Conservation (phyloP, 768 basidiomycete species). For the Agrocybe pediades region DNA sequence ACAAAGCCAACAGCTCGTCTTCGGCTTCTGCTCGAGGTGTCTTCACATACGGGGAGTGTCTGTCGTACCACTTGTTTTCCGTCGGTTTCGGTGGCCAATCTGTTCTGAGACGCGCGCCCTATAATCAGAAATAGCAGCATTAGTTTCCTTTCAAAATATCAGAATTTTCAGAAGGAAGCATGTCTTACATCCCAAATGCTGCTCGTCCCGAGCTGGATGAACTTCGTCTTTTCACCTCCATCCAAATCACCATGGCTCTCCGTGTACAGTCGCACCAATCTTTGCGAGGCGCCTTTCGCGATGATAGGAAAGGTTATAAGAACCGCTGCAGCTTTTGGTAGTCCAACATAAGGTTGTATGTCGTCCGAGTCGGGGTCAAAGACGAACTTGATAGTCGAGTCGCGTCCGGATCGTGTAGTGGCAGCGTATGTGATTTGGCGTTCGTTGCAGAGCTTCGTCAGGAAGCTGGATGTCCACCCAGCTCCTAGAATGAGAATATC, state of each 20-base stretch:
- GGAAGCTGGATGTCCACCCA: constrained; percentile 66
- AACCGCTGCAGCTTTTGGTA: constrained; percentile 57
- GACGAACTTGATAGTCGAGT: constrained; percentile 51
- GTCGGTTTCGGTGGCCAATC: constrained; percentile 6
- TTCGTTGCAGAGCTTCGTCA: constrained; percentile 51
- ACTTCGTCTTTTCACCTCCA: constrained; percentile 29
- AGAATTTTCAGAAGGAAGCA: neutral
- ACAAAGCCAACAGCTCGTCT: constrained; percentile 51
- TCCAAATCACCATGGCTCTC: constrained; percentile 17
- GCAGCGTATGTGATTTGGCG: constrained; percentile 45
- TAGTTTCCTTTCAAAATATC: neutral
- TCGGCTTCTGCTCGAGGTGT: constrained; percentile 54
- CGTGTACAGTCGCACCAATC: constrained; percentile 48
- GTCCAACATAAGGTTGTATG: constrained; percentile 38
- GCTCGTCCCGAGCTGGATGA: constrained; percentile 63
- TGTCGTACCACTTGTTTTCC: constrained; percentile 45
- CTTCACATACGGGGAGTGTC: constrained; percentile 46
- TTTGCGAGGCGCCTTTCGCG: constrained; percentile 43
- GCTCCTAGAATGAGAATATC: constrained; percentile 66
- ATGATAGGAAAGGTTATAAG: constrained; percentile 59
- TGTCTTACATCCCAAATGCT: constrained; percentile 61
- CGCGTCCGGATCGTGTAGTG: constrained; percentile 55
- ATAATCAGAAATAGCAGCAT: neutral
- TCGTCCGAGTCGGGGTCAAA: constrained; percentile 56
- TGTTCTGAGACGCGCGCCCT: constrained; percentile 19